Evolutionary conservation across 1,284 basidiomycete genomes (phyloP), one percentile per base, ranked within the genome.

Genomic region (Vanrija sp.): DNA sequence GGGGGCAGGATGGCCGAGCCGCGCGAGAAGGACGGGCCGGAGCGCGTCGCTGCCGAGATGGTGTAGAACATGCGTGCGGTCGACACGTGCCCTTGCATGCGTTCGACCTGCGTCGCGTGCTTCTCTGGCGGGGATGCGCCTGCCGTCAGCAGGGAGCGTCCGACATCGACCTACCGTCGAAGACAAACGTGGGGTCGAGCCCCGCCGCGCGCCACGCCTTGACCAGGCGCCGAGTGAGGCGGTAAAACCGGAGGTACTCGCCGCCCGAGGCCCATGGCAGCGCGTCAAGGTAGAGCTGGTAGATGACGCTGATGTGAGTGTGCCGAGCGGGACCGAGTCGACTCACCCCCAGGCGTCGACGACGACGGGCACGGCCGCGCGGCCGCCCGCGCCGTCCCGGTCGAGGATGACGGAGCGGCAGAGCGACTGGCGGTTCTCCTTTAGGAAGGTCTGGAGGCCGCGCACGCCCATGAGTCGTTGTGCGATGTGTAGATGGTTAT

Each of bases 321-420:
- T 34, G 54, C 46, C 21, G 34, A 25, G 38, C 28, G 16, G 16
- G 3, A 14, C 23, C 18, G 46, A 28, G 46, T 43, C 21, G 14
- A 84, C 89, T 84, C 73, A 92, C 90, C 89, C 90, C 89, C 87
- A 91, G 43, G 84, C 89, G 77, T 94, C 91, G 40, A 93, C 83
- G 2, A 93, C 85, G 58, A 91, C 78, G 10, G 78, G 65, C 42
- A 61, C 58, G 16, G 58, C 51, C n/a, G 54, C 55, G 52, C 63
- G 53, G 1, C 55, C 49, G 18, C 52, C 54, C 3, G 57, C 56
- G 26, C 40, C 62, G 23, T 58, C 43, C 45, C 44, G 56, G 49
- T 71, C 67, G 63, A 85, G 71, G 29, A 76, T 72, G 38, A 83
- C 64, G 0, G 81, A 79, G 54, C 77, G 80, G 18, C 86, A 84